These are phyloP conservation scores for Clarireedia paspali DNA, from an alignment of 2,329 filamentous ascomycete species.

Conservation along the genomic window DNA sequence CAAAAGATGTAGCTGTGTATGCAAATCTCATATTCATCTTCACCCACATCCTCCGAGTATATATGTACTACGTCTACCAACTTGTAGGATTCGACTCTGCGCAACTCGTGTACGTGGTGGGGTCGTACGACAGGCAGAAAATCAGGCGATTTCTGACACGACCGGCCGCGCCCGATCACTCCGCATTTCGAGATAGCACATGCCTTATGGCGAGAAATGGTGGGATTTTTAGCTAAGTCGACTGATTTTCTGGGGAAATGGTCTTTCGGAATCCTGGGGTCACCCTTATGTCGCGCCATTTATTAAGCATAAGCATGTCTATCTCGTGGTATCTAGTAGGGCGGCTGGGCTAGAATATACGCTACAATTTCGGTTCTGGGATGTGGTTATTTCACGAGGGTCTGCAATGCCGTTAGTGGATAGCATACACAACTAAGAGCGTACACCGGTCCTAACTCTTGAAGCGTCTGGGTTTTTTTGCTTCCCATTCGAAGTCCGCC, in stretches of 20 bases:
- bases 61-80: background rate
- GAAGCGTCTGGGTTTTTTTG: no score
- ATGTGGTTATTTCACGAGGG: no score
- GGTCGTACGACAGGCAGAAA: conserved; percentile 2
- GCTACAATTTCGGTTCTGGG: no score
- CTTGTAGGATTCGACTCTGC: background rate
- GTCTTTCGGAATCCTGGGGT: background rate
- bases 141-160: background rate
- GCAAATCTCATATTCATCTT: background rate
- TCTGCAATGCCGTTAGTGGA: no score
- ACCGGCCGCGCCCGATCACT: background rate
- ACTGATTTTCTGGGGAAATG: background rate
- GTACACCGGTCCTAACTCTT: no score
- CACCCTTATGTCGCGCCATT: background rate
- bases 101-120: background rate
- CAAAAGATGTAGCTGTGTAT: no score
- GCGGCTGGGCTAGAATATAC: background rate
- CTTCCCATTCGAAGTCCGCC: no score
- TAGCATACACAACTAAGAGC: no score
- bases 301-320: background rate
- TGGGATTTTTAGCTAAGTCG: background rate
- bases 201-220: background rate
- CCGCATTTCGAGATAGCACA: background rate
- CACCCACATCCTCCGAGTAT: background rate
- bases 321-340: background rate